Conservation (phyloP, 2,329 filamentous ascomycete genomes). For the Aureobasidium uvarum region DNA sequence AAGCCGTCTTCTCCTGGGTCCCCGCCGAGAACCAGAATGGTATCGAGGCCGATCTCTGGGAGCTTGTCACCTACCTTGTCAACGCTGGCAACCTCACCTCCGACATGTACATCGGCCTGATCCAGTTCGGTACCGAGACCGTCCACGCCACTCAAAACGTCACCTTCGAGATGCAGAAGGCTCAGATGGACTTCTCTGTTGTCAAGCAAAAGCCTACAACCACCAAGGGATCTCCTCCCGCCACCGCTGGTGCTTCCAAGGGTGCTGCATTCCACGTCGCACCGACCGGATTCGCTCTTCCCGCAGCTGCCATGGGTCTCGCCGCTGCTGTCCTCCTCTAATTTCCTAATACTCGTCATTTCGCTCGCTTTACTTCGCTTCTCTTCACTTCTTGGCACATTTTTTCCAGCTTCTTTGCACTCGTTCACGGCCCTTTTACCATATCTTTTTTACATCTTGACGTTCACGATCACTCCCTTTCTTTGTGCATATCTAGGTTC, state of each 20-base stretch:
- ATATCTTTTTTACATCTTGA: constrained; percentile 15
- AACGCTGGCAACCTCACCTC: constrained; percentile 7
- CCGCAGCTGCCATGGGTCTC: constrained; percentile 23
- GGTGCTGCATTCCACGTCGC: constrained; percentile 18
- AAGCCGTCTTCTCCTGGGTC: constrained; percentile 26
- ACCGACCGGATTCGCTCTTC: constrained; percentile 6
- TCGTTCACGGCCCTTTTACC: constrained; percentile 23
- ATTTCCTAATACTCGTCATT: constrained; percentile 1
- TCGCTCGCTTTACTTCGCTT: constrained; percentile 5
- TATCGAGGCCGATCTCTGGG: constrained; percentile 8
- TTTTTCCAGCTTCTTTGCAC: constrained; percentile 22
- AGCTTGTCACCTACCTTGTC: constrained; percentile 17
- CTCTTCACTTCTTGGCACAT: constrained; percentile 24
- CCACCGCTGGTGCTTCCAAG: constrained; percentile 13
- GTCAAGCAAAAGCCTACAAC: constrained; percentile 12
- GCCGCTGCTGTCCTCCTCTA: constrained; percentile 24
- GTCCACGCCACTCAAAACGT: constrained; percentile 24
- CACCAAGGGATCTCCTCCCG: constrained; percentile 19
- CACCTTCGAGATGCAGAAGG: constrained; percentile 23
- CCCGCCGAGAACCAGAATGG: constrained; percentile 14
- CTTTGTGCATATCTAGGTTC: constrained; percentile 25
- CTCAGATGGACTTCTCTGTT: constrained; percentile 23
- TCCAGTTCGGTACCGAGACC: constrained; percentile 25
- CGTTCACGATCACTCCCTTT: constrained; percentile 24
- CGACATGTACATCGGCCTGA: constrained; percentile 23